Evolutionary conservation across 345 rosid species (phyloP).

Genomic region (Hypericum perforatum): DNA sequence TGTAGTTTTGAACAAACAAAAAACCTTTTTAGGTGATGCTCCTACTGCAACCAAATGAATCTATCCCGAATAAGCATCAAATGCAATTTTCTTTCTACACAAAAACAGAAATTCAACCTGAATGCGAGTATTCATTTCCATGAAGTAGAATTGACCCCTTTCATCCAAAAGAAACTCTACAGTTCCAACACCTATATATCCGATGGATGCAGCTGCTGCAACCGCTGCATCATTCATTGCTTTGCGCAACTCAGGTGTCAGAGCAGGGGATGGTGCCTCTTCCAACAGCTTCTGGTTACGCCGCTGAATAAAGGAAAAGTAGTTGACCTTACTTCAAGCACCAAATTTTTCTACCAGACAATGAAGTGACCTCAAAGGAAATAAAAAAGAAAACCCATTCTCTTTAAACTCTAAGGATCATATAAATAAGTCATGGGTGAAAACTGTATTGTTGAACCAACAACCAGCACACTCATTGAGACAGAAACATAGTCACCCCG

Average conservation of each 20-base stretch:
- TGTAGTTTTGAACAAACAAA: conserved; percentile 14
- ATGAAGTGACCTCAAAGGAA: background rate
- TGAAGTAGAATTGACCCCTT: conserved; percentile 94
- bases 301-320: conserved; percentile 44
- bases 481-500: no score
- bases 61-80: conserved; percentile 1
- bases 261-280: conserved; percentile 99
- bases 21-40: background rate
- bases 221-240: conserved; percentile 99
- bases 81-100: background rate
- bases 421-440: no score
- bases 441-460: no score
- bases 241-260: conserved; percentile 85
- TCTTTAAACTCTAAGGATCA: no score
- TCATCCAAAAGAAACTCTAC: conserved; percentile 97
- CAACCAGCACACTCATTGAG: no score
- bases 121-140: conserved; percentile 99
- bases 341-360: conserved; percentile 7
- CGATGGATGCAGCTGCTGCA: conserved; percentile 98
- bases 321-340: conserved; percentile 10
- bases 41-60: background rate
- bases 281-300: conserved; percentile 92
- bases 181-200: conserved; percentile 95
- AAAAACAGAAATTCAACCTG: conserved; percentile 41
- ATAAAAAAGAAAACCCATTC: background rate